Conservation (phyloP, 2,329 filamentous ascomycete genomes). For the Botrytis cinerea region DNA sequence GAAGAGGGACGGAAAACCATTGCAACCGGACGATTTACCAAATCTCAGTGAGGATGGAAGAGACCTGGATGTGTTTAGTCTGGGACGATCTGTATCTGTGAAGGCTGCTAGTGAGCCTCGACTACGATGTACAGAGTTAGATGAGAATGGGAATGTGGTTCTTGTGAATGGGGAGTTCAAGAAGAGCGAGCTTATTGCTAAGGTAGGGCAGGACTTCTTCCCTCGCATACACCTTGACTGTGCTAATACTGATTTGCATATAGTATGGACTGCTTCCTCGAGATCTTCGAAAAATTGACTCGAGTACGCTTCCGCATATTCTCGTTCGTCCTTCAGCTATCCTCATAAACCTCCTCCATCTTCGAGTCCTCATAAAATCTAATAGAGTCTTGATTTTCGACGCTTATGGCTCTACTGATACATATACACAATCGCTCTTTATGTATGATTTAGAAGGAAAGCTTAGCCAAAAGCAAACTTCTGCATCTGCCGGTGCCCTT, state of each 20-base stretch:
- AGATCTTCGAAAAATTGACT: slow-evolving; percentile 96
- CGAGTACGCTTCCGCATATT: slow-evolving; percentile 91
- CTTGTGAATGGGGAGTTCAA: slow-evolving; percentile 95
- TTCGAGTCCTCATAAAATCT: slow-evolving; percentile 92
- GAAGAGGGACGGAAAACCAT: slow-evolving; percentile 40
- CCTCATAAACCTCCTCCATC: slow-evolving; percentile 91
- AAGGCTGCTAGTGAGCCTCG: slow-evolving; percentile 84
- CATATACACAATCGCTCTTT: slow-evolving; percentile 93
- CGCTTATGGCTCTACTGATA: slow-evolving; percentile 90
- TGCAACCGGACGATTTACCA: slow-evolving; percentile 61
- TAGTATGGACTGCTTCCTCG: slow-evolving; percentile 91
- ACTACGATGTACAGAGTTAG: slow-evolving; percentile 91
- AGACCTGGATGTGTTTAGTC: slow-evolving; percentile 64
- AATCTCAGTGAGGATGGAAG: slow-evolving; percentile 55
- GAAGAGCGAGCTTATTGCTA: slow-evolving; percentile 95
- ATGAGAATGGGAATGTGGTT: slow-evolving; percentile 88
- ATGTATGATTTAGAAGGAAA: slow-evolving; percentile 97
- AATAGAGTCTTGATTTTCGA: slow-evolving; percentile 95
- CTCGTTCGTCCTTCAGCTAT: slow-evolving; percentile 91
- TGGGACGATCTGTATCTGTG: slow-evolving; percentile 67
- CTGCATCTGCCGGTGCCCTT: slow-evolving; percentile 61
- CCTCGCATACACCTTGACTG: slow-evolving; percentile 26
- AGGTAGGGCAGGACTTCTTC: slow-evolving; percentile 53
- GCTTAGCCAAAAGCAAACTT: slow-evolving; percentile 73
- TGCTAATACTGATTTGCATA: slow-evolving; percentile 32